phyloP scores from a whole-genome alignment of 2,329 filamentous ascomycete species.

The Ascochyta lentis region DNA sequence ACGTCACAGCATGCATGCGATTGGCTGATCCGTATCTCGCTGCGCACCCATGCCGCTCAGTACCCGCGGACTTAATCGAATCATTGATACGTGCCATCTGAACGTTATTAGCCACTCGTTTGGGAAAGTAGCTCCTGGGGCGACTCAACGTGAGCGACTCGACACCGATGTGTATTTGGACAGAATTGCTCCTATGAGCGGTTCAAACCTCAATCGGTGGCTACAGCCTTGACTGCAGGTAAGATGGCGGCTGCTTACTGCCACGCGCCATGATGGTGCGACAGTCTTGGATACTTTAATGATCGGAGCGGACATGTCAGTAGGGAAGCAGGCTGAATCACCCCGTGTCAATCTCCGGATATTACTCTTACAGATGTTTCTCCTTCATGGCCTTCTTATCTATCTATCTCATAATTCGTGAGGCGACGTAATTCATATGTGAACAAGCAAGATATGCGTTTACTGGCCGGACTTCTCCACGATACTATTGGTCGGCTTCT shows the following conservation, averaged over 20 bases:
- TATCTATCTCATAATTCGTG: too few species aligned
- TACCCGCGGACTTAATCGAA: neutral
- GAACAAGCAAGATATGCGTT: neutral
- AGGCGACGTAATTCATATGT: neutral
- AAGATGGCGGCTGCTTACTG: conserved; percentile 4
- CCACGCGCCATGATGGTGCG: neutral
- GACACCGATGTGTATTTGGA: neutral
- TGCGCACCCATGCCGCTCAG: neutral
- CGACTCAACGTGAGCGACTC: neutral
- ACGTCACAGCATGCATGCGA: neutral
- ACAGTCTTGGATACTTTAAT: neutral
- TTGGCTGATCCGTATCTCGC: neutral
- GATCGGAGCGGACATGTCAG: neutral
- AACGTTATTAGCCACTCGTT: too few species aligned
- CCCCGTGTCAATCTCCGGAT: neutral
- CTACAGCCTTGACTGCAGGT: neutral
- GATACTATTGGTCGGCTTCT: neutral
- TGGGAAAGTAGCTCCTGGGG: neutral
- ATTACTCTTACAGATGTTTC: too few species aligned
- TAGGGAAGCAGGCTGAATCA: neutral
- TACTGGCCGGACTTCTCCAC: neutral
- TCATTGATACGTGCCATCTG: neutral
- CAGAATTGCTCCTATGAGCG: neutral
- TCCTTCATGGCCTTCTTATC: too few species aligned
- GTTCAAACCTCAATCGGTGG: neutral